Conservation (phyloP, 306 rosid genomes). For the Ormosia emarginata region DNA sequence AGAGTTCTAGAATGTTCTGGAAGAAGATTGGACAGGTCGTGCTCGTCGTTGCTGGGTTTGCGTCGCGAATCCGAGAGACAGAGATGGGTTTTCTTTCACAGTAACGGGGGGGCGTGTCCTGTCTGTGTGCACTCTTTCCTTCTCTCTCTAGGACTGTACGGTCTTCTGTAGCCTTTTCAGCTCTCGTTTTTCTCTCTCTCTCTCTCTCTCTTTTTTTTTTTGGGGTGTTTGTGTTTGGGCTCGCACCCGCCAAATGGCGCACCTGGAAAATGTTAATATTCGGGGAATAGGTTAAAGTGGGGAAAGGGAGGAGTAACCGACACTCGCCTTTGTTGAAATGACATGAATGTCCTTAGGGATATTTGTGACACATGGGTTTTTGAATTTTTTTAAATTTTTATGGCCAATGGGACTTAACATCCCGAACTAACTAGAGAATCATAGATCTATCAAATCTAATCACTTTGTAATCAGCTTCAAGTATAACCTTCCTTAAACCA, state of each 20-base stretch:
- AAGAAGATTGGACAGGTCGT: conserved; percentile 39
- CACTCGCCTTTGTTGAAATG: conserved; percentile 18
- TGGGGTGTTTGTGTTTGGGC: neutral
- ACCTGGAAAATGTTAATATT: conserved; percentile 23
- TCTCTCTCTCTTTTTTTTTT: too few species aligned
- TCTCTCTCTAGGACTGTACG: conserved; percentile 37
- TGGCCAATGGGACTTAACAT: too few species aligned
- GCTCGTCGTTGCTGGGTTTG: neutral
- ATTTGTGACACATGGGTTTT: neutral
- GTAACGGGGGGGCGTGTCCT: conserved; percentile 9
- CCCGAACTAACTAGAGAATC: too few species aligned
- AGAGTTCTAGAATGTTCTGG: conserved; percentile 33
- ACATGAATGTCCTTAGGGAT: conserved; percentile 8
- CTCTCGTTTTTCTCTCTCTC: neutral
- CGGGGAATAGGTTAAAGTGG: neutral
- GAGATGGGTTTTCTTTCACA: conserved; percentile 27
- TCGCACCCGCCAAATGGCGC: conserved; percentile 47
- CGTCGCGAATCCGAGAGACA: conserved; percentile 21
- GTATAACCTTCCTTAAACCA: too few species aligned
- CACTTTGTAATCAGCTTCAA: too few species aligned
- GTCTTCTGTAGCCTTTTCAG: conserved; percentile 32
- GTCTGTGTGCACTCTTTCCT: neutral
- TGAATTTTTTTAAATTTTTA: too few species aligned
- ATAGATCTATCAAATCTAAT: too few species aligned
- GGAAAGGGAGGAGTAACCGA: conserved; percentile 28